These are phyloP conservation scores for Ascodesmis nigricans DNA, from an alignment of 495 filamentous ascomycete species.

Conservation along the genomic window DNA sequence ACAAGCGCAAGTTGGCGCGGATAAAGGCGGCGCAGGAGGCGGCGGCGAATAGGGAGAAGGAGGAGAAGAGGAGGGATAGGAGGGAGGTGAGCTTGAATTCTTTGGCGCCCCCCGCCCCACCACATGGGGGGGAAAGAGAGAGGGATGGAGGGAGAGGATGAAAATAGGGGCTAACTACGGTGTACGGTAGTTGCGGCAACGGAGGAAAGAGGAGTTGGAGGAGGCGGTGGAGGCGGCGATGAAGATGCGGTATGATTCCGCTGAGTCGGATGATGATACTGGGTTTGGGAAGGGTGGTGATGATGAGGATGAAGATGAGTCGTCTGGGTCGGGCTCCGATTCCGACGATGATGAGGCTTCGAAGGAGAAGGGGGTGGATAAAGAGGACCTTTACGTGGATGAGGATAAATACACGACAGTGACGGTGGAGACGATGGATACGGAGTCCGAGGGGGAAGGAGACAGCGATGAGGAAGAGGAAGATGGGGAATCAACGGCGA, in stretches of 20 bases:
- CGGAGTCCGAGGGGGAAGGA: constrained; percentile 32
- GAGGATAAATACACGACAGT: constrained; percentile 90
- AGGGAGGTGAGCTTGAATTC: constrained; percentile 36
- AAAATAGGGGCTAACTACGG: constrained; percentile 4
- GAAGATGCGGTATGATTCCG: constrained; percentile 41
- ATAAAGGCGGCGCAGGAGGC: constrained; percentile 62
- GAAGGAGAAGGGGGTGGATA: constrained; percentile 33
- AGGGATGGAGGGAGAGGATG: neutral
- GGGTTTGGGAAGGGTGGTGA: constrained; percentile 19
- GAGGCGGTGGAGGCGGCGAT: constrained; percentile 56
- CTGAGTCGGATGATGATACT: constrained; percentile 28
- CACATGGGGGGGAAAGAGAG: neutral
- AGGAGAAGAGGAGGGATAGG: constrained; percentile 48
- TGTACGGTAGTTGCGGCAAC: constrained; percentile 44
- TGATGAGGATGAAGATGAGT: constrained; percentile 7
- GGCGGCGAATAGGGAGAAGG: constrained; percentile 45
- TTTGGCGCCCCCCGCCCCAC: constrained; percentile 3
- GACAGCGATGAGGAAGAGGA: constrained; percentile 15
- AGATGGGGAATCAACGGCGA: constrained; percentile 20
- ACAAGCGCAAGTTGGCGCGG: constrained; percentile 74
- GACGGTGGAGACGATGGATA: constrained; percentile 73
- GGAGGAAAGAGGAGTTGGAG: constrained; percentile 55
- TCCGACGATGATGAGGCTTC: constrained; percentile 32
- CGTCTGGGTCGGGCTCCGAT: constrained; percentile 19
- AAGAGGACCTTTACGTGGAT: constrained; percentile 87